A percentile compares a stretch with the other conserved stretches of the same genome.
Conservation (phyloP, 1,139 yeast species). For the Wickerhamomyces sp. region DNA sequence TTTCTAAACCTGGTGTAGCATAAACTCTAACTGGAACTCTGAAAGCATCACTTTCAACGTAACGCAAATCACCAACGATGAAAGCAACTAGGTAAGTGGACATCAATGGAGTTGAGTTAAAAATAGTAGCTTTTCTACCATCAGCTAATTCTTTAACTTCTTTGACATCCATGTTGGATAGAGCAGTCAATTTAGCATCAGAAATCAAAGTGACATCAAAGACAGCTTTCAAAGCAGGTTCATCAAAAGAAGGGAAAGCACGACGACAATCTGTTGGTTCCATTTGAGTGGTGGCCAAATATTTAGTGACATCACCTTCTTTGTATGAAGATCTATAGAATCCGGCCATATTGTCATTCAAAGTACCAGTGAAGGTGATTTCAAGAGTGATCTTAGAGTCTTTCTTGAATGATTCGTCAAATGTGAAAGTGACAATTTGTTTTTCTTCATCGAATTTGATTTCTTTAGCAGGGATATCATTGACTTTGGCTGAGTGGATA, state of each 20-base stretch:
- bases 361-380: slow-evolving; percentile 60
- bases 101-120: slow-evolving; percentile 63
- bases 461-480: slow-evolving; percentile 27
- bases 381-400: slow-evolving; percentile 43
- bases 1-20: slow-evolving; percentile 63
- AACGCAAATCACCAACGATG: slow-evolving; percentile 73
- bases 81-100: slow-evolving; percentile 74
- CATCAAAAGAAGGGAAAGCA: slow-evolving; percentile 90
- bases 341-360: slow-evolving; percentile 82
- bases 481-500: slow-evolving; percentile 47
- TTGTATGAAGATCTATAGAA: slow-evolving; percentile 73
- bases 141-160: slow-evolving; percentile 42
- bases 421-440: slow-evolving; percentile 62
- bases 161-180: slow-evolving; percentile 76
- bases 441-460: slow-evolving; percentile 44
- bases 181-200: slow-evolving; percentile 53
- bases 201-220: slow-evolving; percentile 65
- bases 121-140: slow-evolving; percentile 43
- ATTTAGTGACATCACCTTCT: slow-evolving; percentile 53
- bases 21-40: slow-evolving; percentile 60
- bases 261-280: slow-evolving; percentile 88
- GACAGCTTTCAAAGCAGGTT: slow-evolving; percentile 78
- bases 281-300: slow-evolving; percentile 80
- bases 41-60: slow-evolving; percentile 45
- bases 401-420: slow-evolving; percentile 41